A percentile compares a stretch with the other conserved stretches of the same genome.
These are phyloP conservation scores for Thalassia testudinum DNA, from an alignment of 116 monocot genomes.

Conservation along the genomic window DNA sequence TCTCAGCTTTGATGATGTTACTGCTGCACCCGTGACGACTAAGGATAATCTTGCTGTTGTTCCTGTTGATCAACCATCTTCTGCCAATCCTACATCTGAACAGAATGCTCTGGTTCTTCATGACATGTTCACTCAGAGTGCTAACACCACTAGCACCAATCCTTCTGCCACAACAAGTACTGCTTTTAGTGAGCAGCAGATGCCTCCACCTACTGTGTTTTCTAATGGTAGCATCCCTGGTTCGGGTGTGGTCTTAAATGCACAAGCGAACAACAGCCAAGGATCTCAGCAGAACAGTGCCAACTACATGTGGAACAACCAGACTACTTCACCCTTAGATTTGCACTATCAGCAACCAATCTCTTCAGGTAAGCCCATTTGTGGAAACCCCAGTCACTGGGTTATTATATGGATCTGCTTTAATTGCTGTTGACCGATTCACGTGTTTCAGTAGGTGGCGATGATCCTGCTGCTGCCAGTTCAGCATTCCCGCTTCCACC, in stretches of 20 bases:
- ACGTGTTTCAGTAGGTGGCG: slow-evolving; percentile 8
- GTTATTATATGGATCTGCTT: neutral
- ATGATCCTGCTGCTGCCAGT: slow-evolving; percentile 31
- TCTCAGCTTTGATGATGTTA: slow-evolving; percentile 54
- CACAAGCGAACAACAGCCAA: slow-evolving; percentile 20
- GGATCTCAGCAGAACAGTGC: slow-evolving; percentile 21
- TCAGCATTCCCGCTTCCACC: slow-evolving; percentile 70
- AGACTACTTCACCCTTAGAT: slow-evolving; percentile 8
- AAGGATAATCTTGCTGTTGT: slow-evolving; percentile 54
- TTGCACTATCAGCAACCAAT: slow-evolving; percentile 21
- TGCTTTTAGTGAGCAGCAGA: slow-evolving; percentile 10
- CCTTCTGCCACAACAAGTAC: slow-evolving; percentile 17
- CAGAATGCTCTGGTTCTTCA: slow-evolving; percentile 58
- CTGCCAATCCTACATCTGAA: slow-evolving; percentile 28
- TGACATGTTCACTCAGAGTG: slow-evolving; percentile 50
- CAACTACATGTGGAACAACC: slow-evolving; percentile 42
- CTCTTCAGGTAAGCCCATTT: slow-evolving; percentile 2
- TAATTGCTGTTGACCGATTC: neutral
- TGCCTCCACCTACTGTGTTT: slow-evolving; percentile 4
- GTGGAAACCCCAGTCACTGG: no score
- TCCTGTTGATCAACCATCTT: slow-evolving; percentile 29
- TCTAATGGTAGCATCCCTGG: slow-evolving; percentile 26
- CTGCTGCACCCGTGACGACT: slow-evolving; percentile 14
- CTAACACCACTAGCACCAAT: slow-evolving; percentile 14
- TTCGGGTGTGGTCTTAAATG: slow-evolving; percentile 18